phyloP scores from a whole-genome alignment of 768 basidiomycete genomes.

The Bullera alba region DNA sequence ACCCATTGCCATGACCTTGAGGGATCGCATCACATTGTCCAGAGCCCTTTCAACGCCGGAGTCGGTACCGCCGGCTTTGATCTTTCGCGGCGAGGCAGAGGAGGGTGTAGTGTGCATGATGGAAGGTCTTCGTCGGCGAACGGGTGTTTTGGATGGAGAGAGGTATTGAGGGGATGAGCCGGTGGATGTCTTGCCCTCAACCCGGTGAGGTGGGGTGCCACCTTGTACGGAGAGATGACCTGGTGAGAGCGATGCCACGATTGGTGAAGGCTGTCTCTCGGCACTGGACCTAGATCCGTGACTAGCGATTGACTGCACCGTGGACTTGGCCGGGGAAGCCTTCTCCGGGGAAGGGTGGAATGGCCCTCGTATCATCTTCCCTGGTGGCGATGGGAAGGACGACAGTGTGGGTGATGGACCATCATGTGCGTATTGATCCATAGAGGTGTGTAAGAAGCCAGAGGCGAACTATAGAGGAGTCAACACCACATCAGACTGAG shows the following conservation, averaged over 20 bases:
- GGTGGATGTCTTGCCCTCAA: neutral
- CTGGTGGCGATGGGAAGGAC: constrained; percentile 17
- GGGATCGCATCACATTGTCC: constrained; percentile 26
- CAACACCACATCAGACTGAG: neutral
- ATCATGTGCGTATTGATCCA: neutral
- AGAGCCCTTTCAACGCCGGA: constrained; percentile 23
- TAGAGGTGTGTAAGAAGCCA: constrained; percentile 6
- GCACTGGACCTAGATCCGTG: neutral
- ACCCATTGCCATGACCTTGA: constrained; percentile 13
- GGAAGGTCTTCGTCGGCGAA: constrained; percentile 10
- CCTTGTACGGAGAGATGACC: too few species aligned
- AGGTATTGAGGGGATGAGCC: neutral
- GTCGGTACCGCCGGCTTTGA: constrained; percentile 14
- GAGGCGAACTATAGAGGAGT: constrained; percentile 16
- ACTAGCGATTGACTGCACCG: neutral
- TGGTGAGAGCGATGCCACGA: neutral
- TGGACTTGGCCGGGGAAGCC: neutral
- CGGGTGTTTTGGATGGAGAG: neutral
- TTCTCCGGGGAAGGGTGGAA: neutral
- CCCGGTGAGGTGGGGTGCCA: too few species aligned
- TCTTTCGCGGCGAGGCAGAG: constrained; percentile 14
- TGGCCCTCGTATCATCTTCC: neutral
- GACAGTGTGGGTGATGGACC: constrained; percentile 12
- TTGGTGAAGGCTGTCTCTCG: too few species aligned
- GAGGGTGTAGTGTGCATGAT: constrained; percentile 8